Percentiles rank a stretch among this genome's conserved stretches.
phyloP scores from a whole-genome alignment of 164 flowering plant genomes.

The Magnolia changhungtana region DNA sequence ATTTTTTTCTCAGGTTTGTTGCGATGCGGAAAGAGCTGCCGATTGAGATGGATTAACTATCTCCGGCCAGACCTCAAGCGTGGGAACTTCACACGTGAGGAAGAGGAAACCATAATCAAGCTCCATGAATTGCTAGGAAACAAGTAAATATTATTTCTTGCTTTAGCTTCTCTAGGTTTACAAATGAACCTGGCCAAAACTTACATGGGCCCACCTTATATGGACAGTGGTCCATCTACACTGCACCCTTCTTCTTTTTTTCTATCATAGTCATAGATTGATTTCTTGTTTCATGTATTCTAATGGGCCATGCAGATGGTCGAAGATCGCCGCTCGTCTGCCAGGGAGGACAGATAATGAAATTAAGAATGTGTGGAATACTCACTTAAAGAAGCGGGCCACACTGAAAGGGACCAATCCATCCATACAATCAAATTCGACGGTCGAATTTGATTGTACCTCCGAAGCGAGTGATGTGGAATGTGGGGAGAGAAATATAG shows the following conservation, averaged over 20 bases:
- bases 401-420: conserved; percentile 3
- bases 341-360: conserved; percentile 90
- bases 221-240: not conserved
- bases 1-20: conserved; percentile 4
- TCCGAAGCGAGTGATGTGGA: not conserved
- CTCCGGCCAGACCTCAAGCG: conserved; percentile 10
- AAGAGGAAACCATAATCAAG: conserved; percentile 9
- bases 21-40: conserved; percentile 14
- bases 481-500: not conserved
- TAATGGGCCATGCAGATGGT: conserved; percentile 48
- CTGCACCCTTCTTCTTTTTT: not conserved
- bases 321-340: conserved; percentile 65
- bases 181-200: not conserved
- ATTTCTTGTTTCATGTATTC: not conserved
- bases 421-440: not conserved
- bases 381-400: conserved; percentile 64
- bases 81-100: conserved; percentile 11
- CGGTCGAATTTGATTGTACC: not conserved
- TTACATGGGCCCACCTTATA: not conserved
- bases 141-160: not conserved
- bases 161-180: not conserved
- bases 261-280: not conserved
- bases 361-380: conserved; percentile 85
- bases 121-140: conserved; percentile 2
- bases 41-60: conserved; percentile 12